Conservation (phyloP, 192 early-diverging fungal species). For the Phycomyces nitens region DNA sequence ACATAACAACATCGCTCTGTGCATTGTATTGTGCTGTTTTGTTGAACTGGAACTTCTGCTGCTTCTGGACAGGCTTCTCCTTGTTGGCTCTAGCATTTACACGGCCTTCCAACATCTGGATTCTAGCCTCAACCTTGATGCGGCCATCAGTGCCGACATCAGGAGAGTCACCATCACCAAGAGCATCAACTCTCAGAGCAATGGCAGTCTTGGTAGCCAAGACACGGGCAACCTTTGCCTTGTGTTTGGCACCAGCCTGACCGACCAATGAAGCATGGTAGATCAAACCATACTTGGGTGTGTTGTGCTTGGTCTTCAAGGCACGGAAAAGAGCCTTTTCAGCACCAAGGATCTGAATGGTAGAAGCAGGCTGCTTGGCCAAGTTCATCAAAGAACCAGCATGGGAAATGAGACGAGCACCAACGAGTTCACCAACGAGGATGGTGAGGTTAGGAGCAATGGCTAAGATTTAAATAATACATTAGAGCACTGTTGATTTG, state of each 20-base stretch:
- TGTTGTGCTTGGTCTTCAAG: constrained; percentile 94
- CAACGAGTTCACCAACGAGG: constrained; percentile 95
- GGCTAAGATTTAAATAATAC: no score
- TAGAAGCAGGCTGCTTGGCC: constrained; percentile 95
- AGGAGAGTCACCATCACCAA: constrained; percentile 73
- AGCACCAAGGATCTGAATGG: constrained; percentile 96
- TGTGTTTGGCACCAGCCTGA: constrained; percentile 89
- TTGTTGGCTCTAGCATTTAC: constrained; percentile 66
- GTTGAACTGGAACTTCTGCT: constrained; percentile 58
- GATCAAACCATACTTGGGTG: constrained; percentile 96
- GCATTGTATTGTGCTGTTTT: constrained; percentile 46
- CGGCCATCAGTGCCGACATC: constrained; percentile 86
- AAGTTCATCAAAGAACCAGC: constrained; percentile 96
- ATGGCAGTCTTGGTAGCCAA: constrained; percentile 91
- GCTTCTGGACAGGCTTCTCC: constrained; percentile 61
- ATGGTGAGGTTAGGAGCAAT: constrained; percentile 89
- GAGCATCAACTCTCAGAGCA: constrained; percentile 87
- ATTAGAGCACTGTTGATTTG: no score
- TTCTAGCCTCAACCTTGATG: constrained; percentile 82
- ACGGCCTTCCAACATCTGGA: constrained; percentile 87
- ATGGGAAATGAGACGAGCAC: constrained; percentile 94
- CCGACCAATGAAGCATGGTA: constrained; percentile 97
- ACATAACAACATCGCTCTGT: constrained; percentile 29
- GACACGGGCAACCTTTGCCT: constrained; percentile 97
- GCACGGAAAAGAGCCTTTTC: constrained; percentile 99